A percentile compares a stretch with the other conserved stretches of the same genome.
Evolutionary conservation across 345 rosid genomes (phyloP).

Genomic region (Toxicodendron radicans): DNA sequence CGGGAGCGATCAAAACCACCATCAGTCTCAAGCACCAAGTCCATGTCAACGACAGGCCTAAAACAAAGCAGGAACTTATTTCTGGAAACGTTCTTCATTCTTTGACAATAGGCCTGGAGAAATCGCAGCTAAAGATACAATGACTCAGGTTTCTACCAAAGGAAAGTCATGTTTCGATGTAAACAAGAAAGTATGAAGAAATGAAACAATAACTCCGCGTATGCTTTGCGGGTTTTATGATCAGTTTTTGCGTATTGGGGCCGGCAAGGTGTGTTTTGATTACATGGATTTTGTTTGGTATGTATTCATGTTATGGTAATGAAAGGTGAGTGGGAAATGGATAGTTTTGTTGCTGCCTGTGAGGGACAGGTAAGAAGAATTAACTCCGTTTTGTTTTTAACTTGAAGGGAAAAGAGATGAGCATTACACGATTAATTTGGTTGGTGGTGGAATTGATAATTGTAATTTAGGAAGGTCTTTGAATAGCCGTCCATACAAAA

Average conservation of each 20-base stretch:
- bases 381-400: neutral
- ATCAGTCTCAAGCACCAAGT: slow-evolving; percentile 24
- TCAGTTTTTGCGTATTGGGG: neutral
- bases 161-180: neutral
- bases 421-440: neutral
- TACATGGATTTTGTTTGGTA: neutral
- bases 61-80: slow-evolving; percentile 49
- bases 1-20: slow-evolving; percentile 1
- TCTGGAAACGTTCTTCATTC: slow-evolving; percentile 36
- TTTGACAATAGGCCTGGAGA: neutral
- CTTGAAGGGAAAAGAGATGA: neutral
- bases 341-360: slow-evolving; percentile 10
- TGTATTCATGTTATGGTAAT: neutral
- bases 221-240: neutral
- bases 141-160: neutral
- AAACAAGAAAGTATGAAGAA: slow-evolving; percentile 17
- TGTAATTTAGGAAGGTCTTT: neutral
- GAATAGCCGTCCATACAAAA: neutral
- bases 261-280: neutral
- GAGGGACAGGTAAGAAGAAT: slow-evolving; percentile 13
- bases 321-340: neutral
- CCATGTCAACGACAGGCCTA: slow-evolving; percentile 40
- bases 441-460: neutral
- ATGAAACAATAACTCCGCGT: slow-evolving; percentile 7
- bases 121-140: neutral